Evolutionary conservation across 2,329 filamentous ascomycete genomes (phyloP).

Genomic region (Fusarium staphyleae): DNA sequence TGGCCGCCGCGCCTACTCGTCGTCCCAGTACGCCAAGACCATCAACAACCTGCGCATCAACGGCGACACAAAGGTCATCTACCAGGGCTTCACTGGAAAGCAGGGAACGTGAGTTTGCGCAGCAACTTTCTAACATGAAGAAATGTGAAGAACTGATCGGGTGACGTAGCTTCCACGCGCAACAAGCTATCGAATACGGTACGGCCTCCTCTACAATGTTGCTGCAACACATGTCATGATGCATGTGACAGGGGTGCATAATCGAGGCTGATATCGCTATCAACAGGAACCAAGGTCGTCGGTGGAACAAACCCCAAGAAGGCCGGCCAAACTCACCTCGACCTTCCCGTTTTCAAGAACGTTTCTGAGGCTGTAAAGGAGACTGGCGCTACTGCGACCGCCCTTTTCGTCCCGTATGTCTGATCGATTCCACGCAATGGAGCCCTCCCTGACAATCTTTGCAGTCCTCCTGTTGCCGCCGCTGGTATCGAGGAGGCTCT

Average conservation of each 20-base stretch:
- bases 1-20: constrained; percentile 76
- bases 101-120: constrained; percentile 80
- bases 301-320: constrained; percentile 99
- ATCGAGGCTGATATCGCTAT: constrained; percentile 37
- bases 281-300: constrained; percentile 89
- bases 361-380: constrained; percentile 88
- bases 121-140: neutral
- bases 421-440: constrained; percentile 8
- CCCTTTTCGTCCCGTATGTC: constrained; percentile 92
- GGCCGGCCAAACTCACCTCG: constrained; percentile 88
- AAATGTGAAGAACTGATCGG: constrained; percentile 17
- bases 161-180: constrained; percentile 83
- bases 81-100: constrained; percentile 96
- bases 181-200: constrained; percentile 99
- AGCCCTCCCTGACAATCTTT: constrained; percentile 13
- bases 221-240: constrained; percentile 38
- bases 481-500: constrained; percentile 97
- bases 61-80: constrained; percentile 90
- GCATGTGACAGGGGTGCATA: constrained; percentile 35
- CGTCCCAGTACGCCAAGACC: constrained; percentile 75
- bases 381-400: constrained; percentile 89
- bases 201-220: constrained; percentile 48
- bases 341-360: constrained; percentile 89
- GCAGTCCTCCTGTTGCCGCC: constrained; percentile 86
- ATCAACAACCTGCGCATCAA: constrained; percentile 92